A percentile compares a stretch with the other conserved stretches of the same genome.
phyloP scores from a whole-genome alignment of 2,329 filamentous ascomycete genomes.

The Nothophaeocryptopus gaeumannii region DNA sequence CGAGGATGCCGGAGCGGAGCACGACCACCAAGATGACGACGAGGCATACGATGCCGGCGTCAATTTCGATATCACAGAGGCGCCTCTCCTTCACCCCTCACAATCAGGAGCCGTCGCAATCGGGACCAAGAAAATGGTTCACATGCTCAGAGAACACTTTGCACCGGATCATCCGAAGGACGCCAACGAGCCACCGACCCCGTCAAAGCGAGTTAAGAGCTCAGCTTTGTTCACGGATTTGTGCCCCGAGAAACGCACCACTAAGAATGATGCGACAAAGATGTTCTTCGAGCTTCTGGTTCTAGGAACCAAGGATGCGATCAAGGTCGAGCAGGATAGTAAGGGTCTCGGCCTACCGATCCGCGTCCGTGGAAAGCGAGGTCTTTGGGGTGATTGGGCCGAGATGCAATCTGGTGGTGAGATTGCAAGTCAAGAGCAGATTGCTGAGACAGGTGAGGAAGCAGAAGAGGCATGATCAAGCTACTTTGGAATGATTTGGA shows the following conservation, averaged over 20 bases:
- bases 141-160: slow-evolving; percentile 86
- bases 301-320: slow-evolving; percentile 93
- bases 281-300: slow-evolving; percentile 99
- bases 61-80: slow-evolving; percentile 72
- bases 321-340: slow-evolving; percentile 84
- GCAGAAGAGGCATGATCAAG: slow-evolving; percentile 1
- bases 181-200: slow-evolving; percentile 63
- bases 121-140: slow-evolving; percentile 92
- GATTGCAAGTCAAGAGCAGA: slow-evolving; percentile 18
- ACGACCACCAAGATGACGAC: slow-evolving; percentile 19
- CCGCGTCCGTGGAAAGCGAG: slow-evolving; percentile 82
- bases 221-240: slow-evolving; percentile 88
- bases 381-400: slow-evolving; percentile 96
- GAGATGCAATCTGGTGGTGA: slow-evolving; percentile 54
- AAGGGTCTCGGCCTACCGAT: slow-evolving; percentile 75
- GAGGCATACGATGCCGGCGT: slow-evolving; percentile 26
- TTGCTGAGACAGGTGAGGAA: not conserved
- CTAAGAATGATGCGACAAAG: slow-evolving; percentile 89
- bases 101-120: slow-evolving; percentile 85
- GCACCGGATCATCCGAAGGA: slow-evolving; percentile 50
- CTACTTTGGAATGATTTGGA: not conserved
- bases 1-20: slow-evolving; percentile 12
- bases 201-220: slow-evolving; percentile 69
- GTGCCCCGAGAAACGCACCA: slow-evolving; percentile 76
- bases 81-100: slow-evolving; percentile 71